phyloP scores from a whole-genome alignment of 257 asterid genomes.

The Scutellaria minor region DNA sequence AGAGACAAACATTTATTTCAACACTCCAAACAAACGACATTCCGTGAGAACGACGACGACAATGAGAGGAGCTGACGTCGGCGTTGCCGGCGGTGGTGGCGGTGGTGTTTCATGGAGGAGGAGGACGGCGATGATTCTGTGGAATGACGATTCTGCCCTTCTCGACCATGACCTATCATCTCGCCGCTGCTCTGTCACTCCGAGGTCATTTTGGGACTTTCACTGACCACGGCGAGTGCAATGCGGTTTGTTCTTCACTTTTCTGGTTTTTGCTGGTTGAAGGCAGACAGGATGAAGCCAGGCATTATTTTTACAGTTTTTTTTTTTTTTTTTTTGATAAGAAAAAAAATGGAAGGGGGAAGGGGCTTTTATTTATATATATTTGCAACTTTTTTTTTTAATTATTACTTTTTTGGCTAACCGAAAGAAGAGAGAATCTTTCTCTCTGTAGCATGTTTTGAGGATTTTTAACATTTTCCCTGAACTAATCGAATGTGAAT shows the following conservation, averaged over 20 bases:
- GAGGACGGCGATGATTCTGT: slow-evolving; percentile 24
- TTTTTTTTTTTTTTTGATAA: slow-evolving; percentile 4
- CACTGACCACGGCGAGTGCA: slow-evolving; percentile 43
- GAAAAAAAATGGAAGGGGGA: slow-evolving; percentile 6
- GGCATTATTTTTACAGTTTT: slow-evolving; percentile 56
- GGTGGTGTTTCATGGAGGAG: slow-evolving; percentile 11
- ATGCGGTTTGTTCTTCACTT: slow-evolving; percentile 44
- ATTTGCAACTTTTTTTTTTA: slow-evolving; percentile 7
- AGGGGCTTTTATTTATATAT: slow-evolving; percentile 26
- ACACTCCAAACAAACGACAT: no score
- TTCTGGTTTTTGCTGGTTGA: slow-evolving; percentile 53
- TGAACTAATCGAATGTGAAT: slow-evolving; percentile 35
- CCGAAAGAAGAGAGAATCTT: slow-evolving; percentile 38
- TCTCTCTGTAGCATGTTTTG: slow-evolving; percentile 30
- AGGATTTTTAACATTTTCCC: slow-evolving; percentile 8
- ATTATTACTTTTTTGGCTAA: slow-evolving; percentile 18
- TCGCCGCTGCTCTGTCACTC: slow-evolving; percentile 44
- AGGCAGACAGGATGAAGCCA: slow-evolving; percentile 94
- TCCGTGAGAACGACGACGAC: not conserved
- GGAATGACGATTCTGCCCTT: slow-evolving; percentile 53
- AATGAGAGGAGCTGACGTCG: slow-evolving; percentile 27
- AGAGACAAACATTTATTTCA: not conserved
- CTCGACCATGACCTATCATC: slow-evolving; percentile 46
- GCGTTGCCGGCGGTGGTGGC: slow-evolving; percentile 11
- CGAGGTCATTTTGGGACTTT: slow-evolving; percentile 53